Base-by-base conservation (phyloP, 2,329 filamentous ascomycete species). In the Claviceps sp. region DNA sequence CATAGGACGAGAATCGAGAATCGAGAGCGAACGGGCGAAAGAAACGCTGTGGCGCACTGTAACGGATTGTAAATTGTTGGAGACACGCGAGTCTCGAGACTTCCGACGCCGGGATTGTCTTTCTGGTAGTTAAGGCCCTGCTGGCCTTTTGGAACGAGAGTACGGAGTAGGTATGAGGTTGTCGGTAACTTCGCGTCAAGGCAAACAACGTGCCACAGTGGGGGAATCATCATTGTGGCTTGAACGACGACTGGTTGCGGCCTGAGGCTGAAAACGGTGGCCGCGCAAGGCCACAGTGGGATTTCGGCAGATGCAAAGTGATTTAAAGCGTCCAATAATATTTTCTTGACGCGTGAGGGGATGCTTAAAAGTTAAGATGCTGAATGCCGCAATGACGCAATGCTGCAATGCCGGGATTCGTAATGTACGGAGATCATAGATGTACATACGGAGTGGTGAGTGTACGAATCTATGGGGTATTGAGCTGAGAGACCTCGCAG, bases 231-330 rank as follows among this genome's bases (percentile, higher is more conserved):
- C 8, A 14, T 14, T 50, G 49, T 44, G 49, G 49, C 40, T 49
- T 44, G 50, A 30, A 18, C 14, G 14, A 30, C 9, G 18, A 16
- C 26, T 26, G 20, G 18, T 46, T 51, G 45, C 48, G 48, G 51
- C 52, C 52, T 54, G 30, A 51, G 52, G 46, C 52, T 38, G 24
- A 20, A 34, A 26, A 5, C 50, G 16, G 13, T 43, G 44, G 26
- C 9, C 26, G 26, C 26, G 11, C 4, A 20, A 45, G 6, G 43
- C 43, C 22, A 34, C 20, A 30, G 3, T 30, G 24, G 14, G 24
- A 11, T 13, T 11, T 42, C 40, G 20, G 20, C 18, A 41, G 38
- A 16, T n/a, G 16, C 38, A 41, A 30, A 34, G 30, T 34, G n/a
- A 5, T 9, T 42, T 20, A 8, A 20, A 20, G n/a, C 38, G 6